Conservation (phyloP, 1,284 basidiomycete genomes). For the Rhodotorula sp. region DNA sequence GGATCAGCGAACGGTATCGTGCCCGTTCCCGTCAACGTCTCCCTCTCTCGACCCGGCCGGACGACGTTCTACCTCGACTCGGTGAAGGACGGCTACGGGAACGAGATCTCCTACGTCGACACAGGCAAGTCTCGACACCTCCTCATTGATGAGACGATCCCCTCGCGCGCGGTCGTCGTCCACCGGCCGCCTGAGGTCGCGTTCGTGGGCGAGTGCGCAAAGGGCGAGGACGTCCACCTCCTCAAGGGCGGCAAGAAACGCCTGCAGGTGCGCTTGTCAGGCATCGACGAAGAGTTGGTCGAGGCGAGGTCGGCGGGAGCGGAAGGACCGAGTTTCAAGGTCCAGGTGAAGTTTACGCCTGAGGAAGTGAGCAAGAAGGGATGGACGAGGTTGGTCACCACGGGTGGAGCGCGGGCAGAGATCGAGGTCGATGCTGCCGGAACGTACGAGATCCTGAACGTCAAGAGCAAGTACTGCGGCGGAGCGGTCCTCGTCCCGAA, state of each 20-base stretch:
- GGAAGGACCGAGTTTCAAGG: constrained; percentile 56
- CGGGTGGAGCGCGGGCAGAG: constrained; percentile 54
- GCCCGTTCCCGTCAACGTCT: constrained; percentile 64
- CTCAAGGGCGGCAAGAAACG: constrained; percentile 61
- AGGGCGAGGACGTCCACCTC: constrained; percentile 68
- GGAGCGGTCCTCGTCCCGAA: constrained; percentile 80
- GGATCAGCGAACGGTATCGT: constrained; percentile 45
- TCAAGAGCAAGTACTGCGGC: constrained; percentile 70
- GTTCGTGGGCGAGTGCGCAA: constrained; percentile 64
- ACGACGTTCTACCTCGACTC: constrained; percentile 69
- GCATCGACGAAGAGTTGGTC: constrained; percentile 52
- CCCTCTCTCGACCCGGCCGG: constrained; percentile 61
- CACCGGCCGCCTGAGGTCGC: constrained; percentile 70
- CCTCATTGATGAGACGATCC: constrained; percentile 17
- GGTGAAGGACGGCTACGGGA: constrained; percentile 70
- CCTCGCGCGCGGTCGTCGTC: constrained; percentile 64
- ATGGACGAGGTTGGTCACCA: constrained; percentile 62
- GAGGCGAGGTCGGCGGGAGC: constrained; percentile 42
- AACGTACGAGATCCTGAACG: constrained; percentile 71
- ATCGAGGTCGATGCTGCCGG: constrained; percentile 66
- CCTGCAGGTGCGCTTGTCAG: constrained; percentile 49
- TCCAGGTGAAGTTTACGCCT: constrained; percentile 60
- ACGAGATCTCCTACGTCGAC: constrained; percentile 54
- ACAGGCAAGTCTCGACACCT: not conserved
- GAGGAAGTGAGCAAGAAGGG: constrained; percentile 54